Conservation (phyloP, 306 rosid species). For the Carpinus viminea region DNA sequence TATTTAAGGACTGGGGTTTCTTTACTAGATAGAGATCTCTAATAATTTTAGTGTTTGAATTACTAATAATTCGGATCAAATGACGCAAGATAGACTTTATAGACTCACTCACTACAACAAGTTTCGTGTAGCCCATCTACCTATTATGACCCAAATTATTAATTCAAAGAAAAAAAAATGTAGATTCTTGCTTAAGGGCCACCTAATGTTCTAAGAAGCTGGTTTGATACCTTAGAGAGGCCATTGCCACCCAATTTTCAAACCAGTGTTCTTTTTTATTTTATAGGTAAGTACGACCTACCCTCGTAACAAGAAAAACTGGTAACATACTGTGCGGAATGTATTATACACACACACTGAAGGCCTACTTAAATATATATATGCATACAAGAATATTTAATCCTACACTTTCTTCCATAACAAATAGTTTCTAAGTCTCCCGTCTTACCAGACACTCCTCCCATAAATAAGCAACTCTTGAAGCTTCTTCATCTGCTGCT, state of each 20-base stretch:
- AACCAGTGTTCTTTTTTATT: not conserved
- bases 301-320: not conserved
- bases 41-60: no score
- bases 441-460: no score
- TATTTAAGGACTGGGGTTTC: no score
- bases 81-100: no score
- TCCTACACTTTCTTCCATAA: not conserved
- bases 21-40: no score
- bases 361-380: not conserved
- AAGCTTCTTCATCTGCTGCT: not conserved
- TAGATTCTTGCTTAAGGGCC: not conserved
- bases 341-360: not conserved
- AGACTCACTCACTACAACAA: no score
- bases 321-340: not conserved
- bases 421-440: not conserved
- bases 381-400: not conserved
- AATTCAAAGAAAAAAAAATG: no score
- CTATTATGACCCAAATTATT: no score
- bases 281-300: not conserved
- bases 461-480: not conserved
- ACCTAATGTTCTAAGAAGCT: conserved; percentile 1
- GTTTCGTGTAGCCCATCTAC: no score
- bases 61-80: no score
- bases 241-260: not conserved
- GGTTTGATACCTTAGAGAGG: not conserved